A percentile compares a stretch with the other conserved stretches of the same genome.
Conservation (phyloP, 2,329 filamentous ascomycete species). For the Neopestalotiopsis clavispora region DNA sequence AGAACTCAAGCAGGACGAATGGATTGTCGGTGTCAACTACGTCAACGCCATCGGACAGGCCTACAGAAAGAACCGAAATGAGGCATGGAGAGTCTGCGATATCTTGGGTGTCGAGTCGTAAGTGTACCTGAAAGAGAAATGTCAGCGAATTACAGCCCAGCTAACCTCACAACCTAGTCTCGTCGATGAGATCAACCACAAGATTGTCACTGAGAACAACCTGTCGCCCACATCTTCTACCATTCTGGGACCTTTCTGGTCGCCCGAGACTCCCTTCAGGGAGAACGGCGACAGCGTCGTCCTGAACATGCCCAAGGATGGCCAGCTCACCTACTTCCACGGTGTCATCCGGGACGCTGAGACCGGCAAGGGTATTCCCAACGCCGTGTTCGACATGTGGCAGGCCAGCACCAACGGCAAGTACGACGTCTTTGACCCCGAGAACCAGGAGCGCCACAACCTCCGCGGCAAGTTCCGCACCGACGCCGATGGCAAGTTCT, state of each 20-base stretch:
- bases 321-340: constrained; percentile 70
- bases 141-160: background rate
- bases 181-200: constrained; percentile 70
- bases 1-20: constrained; percentile 66
- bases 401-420: constrained; percentile 61
- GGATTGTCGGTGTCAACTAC: constrained; percentile 61
- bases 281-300: constrained; percentile 63
- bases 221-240: constrained; percentile 54
- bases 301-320: constrained; percentile 53
- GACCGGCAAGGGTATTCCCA: constrained; percentile 59
- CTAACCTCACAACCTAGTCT: constrained; percentile 31
- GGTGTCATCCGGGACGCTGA: constrained; percentile 52
- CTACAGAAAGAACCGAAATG: constrained; percentile 62
- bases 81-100: constrained; percentile 67
- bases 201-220: constrained; percentile 54
- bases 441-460: constrained; percentile 16
- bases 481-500: constrained; percentile 15
- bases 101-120: constrained; percentile 63
- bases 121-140: constrained; percentile 15
- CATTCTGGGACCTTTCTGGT: constrained; percentile 75
- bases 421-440: constrained; percentile 16
- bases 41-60: constrained; percentile 66
- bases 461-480: constrained; percentile 18
- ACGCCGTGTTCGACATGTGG: constrained; percentile 65
- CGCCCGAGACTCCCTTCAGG: constrained; percentile 62